Base-by-base conservation (phyloP, 345 rosid species). In the Adansonia digitata region DNA sequence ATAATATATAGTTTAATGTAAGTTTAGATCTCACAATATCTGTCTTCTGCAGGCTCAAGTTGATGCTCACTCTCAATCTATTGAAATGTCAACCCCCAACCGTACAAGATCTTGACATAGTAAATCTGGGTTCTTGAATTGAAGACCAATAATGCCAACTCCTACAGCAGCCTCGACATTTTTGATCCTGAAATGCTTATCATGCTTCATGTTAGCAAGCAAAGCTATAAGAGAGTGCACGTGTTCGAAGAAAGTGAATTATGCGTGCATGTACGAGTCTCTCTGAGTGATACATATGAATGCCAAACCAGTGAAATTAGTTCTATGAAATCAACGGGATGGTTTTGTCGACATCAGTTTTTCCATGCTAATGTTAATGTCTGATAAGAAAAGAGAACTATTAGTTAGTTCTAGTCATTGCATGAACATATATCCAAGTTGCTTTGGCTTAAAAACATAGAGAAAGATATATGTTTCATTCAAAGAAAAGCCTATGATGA, bases 121-220 rank as follows among this genome's bases (percentile, higher is more conserved):
- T 43, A 78, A 62, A 64, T 83, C 86, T 18, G 86, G 84, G 74
- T 82, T 82, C 88, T 89, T 84, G 81, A 94, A 91, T 35, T 86
- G 90, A 53, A 92, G 68, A 64, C 94, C 96, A 18, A 71, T 76
- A 42, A 92, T 89, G 74, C 98, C 98, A 61, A 85, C 83, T 83
- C 89, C 89, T 53, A 48, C 73, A 24, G 98, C 98, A 67, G 91
- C 92, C 63, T 91, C 87, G 4, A 88, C 91, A 64, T 92, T 92
- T 77, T 77, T 83, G 45, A 81, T 74, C 88, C 98, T 92, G 91
- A 39, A 40, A 34, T 56, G 31, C 51, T 26, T 43, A 69, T 31
- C 67, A 35, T 27, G 27, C 20, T 6, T 51, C 35, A 48, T 20
- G 69, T 73, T 22, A 52, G 49, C 4, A 29, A 69, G 9, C 18